Evolutionary conservation across 2,329 filamentous ascomycete species (phyloP).

Genomic region (Balansia obtecta): DNA sequence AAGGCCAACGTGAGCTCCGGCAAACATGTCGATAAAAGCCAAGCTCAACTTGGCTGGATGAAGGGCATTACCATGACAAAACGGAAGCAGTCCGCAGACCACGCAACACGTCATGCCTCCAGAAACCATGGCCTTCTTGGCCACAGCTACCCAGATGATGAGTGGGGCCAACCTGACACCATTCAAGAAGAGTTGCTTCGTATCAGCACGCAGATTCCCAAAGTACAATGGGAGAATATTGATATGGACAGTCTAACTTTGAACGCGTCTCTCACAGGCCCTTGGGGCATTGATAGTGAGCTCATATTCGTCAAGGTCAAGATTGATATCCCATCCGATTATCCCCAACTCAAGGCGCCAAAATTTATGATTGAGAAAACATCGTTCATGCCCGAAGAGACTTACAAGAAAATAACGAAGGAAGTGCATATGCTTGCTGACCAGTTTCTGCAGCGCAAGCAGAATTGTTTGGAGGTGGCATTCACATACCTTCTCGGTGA

Average conservation of each 20-base stretch:
- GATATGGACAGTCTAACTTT: conserved; percentile 49
- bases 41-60: conserved; percentile 56
- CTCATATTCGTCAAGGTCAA: conserved; percentile 50
- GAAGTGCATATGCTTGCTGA: conserved; percentile 45
- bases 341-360: conserved; percentile 45
- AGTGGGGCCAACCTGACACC: conserved; percentile 49
- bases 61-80: conserved; percentile 54
- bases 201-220: conserved; percentile 48
- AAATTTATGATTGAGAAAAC: conserved; percentile 50
- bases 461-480: conserved; percentile 50
- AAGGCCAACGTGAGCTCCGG: conserved; percentile 35
- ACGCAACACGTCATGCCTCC: conserved; percentile 32
- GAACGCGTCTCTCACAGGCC: conserved; percentile 49
- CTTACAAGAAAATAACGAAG: conserved; percentile 35
- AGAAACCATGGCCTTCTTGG: conserved; percentile 40
- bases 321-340: conserved; percentile 45
- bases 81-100: conserved; percentile 31
- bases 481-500: conserved; percentile 54
- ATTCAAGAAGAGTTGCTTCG: conserved; percentile 54
- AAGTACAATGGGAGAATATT: conserved; percentile 51
- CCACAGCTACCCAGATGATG: conserved; percentile 37
- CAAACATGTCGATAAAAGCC: conserved; percentile 32
- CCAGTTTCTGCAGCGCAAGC: conserved; percentile 41
- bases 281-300: conserved; percentile 46
- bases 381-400: conserved; percentile 46